Conservation (phyloP, 345 rosid species). For the Trapa incisa region DNA sequence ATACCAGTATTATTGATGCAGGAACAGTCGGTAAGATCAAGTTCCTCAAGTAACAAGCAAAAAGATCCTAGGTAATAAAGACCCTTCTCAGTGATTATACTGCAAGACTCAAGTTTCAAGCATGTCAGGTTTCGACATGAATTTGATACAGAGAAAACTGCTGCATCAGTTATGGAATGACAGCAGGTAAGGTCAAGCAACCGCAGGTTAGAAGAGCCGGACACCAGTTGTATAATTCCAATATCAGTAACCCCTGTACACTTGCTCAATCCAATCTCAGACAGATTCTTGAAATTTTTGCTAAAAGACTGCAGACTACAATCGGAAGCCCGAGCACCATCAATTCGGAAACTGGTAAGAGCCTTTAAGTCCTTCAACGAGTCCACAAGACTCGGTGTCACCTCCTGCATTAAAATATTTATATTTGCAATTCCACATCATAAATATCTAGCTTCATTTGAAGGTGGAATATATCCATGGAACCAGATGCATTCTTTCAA, state of each 20-base stretch:
- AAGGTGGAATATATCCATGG: not conserved
- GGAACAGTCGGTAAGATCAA: conserved; percentile 81
- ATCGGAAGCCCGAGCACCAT: conserved; percentile 56
- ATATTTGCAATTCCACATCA: not conserved
- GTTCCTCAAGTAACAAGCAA: conserved; percentile 54
- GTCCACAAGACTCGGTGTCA: conserved; percentile 27
- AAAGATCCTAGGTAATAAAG: conserved; percentile 48
- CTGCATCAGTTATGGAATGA: conserved; percentile 52
- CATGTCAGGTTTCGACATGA: conserved; percentile 55
- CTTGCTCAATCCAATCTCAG: conserved; percentile 69
- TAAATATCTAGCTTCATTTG: not conserved
- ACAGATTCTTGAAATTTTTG: conserved; percentile 39
- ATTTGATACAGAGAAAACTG: conserved; percentile 53
- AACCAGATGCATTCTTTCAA: conserved; percentile 1
- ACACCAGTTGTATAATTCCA: conserved; percentile 50
- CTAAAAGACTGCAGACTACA: conserved; percentile 32
- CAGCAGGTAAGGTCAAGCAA: conserved; percentile 62
- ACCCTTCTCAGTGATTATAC: conserved; percentile 69
- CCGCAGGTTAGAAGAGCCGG: conserved; percentile 47
- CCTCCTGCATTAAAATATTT: conserved; percentile 31
- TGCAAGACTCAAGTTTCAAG: conserved; percentile 74
- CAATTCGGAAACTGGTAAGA: conserved; percentile 38
- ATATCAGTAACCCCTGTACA: conserved; percentile 46
- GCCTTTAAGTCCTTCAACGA: conserved; percentile 40
- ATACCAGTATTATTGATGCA: conserved; percentile 67